Base-by-base conservation (phyloP, 2,329 filamentous ascomycete genomes). In the Colletotrichum cuscutae region DNA sequence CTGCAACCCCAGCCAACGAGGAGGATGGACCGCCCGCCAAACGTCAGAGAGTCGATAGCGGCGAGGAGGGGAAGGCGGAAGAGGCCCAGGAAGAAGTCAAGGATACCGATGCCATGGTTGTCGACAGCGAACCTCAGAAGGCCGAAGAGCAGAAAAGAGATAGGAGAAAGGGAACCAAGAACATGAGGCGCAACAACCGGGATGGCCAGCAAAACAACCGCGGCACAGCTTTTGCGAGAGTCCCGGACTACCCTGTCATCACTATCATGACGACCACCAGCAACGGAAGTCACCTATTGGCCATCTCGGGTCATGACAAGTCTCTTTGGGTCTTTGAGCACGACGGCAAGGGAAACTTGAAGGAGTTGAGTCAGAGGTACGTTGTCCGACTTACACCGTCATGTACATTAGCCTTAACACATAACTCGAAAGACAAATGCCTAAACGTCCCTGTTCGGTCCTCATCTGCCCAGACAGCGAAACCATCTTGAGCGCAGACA, bases 271-370 rank as follows among this genome's bases (percentile, higher is more conserved):
- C 89, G 26, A 83, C 89, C 32, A 92, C 94, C 0, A 81, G 85
- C 15, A 87, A 93, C 76, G 90, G 91, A 15, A 86, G 89, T 54
- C 86, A 97, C 82, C 81, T 97, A 24, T 85, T 98, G 54, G 93
- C 91, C 26, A 90, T 97, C 35, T 97, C 95, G 9, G 92, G 90
- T n/a, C 94, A 97, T 78, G 97, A 98, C 85, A 99, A 99, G 85
- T 91, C 89, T 62, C 88, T 99, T 53, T 94, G 94, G 81, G 94
- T 98, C 0, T 94, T 98, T 79, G 86, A 90, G 76, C 86, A 95
- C 72, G 87, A 90, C 35, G 84, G 87, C 2, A 82, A 88, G 65
- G 93, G 92, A 1, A 83, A 82, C 3, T 82, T 98, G 32, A 85
- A 86, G 35, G 88, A 94, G 78, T 80, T 95, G 70, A 97, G 93